phyloP scores from a whole-genome alignment of 768 basidiomycete genomes.

The Coprinopsis strossmayeri region DNA sequence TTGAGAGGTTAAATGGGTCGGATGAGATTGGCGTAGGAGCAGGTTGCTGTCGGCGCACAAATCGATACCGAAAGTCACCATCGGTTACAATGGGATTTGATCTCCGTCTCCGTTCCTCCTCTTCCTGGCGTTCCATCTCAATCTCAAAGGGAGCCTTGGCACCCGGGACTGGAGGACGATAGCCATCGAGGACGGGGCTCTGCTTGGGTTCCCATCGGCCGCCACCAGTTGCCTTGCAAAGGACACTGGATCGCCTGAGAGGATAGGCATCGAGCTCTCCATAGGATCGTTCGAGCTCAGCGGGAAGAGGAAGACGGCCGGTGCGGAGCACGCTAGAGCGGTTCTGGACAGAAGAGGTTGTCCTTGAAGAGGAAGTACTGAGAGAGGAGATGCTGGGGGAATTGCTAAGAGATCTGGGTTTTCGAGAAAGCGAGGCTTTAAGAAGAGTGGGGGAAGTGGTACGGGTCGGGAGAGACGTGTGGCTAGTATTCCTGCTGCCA shows the following conservation, averaged over 20 bases:
- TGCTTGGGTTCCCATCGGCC: slow-evolving; percentile 76
- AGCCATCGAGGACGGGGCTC: slow-evolving; percentile 34
- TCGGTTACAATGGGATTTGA: slow-evolving; percentile 63
- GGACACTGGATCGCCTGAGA: slow-evolving; percentile 52
- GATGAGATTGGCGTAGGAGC: slow-evolving; percentile 29
- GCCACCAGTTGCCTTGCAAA: slow-evolving; percentile 76
- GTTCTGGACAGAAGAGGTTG: slow-evolving; percentile 14
- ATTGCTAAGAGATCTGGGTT: slow-evolving; percentile 23
- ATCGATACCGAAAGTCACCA: slow-evolving; percentile 62
- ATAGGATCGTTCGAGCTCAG: slow-evolving; percentile 41
- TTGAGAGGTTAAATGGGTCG: slow-evolving; percentile 49
- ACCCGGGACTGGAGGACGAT: slow-evolving; percentile 56
- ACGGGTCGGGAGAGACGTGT: slow-evolving; percentile 19
- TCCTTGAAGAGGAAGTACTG: slow-evolving; percentile 26
- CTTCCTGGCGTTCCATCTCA: slow-evolving; percentile 63
- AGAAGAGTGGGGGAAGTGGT: slow-evolving; percentile 18
- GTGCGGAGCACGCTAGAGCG: slow-evolving; percentile 25
- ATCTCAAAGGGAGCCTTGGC: slow-evolving; percentile 63
- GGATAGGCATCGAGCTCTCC: slow-evolving; percentile 75
- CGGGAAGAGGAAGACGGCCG: slow-evolving; percentile 32
- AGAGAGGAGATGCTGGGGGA: slow-evolving; percentile 29
- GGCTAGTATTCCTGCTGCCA: slow-evolving; percentile 18
- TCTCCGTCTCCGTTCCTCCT: slow-evolving; percentile 38
- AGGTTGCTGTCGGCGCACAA: slow-evolving; percentile 39
- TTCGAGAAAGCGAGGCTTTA: slow-evolving; percentile 18